These are phyloP conservation scores for Taiwanofungus camphoratus DNA, from an alignment of 1,284 basidiomycete species.

Conservation along the genomic window DNA sequence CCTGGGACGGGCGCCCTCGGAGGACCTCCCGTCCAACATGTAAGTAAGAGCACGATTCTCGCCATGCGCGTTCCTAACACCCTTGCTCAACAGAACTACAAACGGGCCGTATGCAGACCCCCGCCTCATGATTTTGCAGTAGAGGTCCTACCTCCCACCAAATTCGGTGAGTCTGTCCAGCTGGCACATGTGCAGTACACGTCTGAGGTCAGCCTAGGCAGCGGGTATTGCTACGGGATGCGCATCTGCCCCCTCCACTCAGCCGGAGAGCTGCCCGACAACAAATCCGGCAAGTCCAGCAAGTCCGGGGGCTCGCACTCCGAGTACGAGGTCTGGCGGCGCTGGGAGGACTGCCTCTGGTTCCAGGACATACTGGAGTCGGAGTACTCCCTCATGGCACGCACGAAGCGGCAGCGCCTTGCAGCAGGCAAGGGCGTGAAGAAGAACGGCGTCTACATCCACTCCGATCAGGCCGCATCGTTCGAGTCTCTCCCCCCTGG, in stretches of 20 bases:
- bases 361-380: slow-evolving; percentile 64
- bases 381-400: slow-evolving; percentile 57
- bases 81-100: slow-evolving; percentile 35
- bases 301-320: slow-evolving; percentile 27
- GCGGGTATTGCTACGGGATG: slow-evolving; percentile 54
- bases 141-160: slow-evolving; percentile 49
- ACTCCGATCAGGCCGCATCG: slow-evolving; percentile 64
- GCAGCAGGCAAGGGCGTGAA: slow-evolving; percentile 68
- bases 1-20: slow-evolving; percentile 24
- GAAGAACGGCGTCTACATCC: slow-evolving; percentile 65
- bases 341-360: slow-evolving; percentile 75
- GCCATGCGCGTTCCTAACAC: slow-evolving; percentile 1
- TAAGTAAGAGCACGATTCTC: slow-evolving; percentile 10
- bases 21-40: slow-evolving; percentile 24
- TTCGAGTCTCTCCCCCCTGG: slow-evolving; percentile 83
- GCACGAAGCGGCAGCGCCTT: slow-evolving; percentile 58
- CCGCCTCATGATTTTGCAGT: slow-evolving; percentile 58
- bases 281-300: slow-evolving; percentile 27
- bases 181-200: slow-evolving; percentile 2
- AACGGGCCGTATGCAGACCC: slow-evolving; percentile 52
- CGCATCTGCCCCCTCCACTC: slow-evolving; percentile 42
- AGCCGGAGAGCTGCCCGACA: slow-evolving; percentile 19
- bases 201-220: slow-evolving; percentile 33
- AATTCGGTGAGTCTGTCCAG: slow-evolving; percentile 41
- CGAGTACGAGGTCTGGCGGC: slow-evolving; percentile 69